phyloP scores from a whole-genome alignment of 2,329 filamentous ascomycete genomes.

The Talaromyces albobiverticillius region DNA sequence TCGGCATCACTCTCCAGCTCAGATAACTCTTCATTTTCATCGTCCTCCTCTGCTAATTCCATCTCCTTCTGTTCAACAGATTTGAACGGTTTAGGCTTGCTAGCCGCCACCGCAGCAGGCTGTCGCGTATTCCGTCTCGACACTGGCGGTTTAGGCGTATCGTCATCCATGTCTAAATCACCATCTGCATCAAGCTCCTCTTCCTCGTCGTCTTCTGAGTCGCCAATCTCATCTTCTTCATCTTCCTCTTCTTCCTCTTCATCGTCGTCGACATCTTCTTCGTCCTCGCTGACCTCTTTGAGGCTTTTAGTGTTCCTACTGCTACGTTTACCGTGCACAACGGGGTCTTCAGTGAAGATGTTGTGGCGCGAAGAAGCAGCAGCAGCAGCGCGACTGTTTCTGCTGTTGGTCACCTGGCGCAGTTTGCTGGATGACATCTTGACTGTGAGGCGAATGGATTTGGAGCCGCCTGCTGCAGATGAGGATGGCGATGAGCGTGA shows the following conservation, averaged over 20 bases:
- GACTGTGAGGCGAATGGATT: slow-evolving; percentile 47
- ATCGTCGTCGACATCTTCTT: slow-evolving; percentile 45
- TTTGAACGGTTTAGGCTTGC: slow-evolving; percentile 36
- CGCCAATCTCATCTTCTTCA: slow-evolving; percentile 37
- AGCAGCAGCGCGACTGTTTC: slow-evolving; percentile 17
- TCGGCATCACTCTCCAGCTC: slow-evolving; percentile 47
- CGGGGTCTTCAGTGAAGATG: slow-evolving; percentile 45
- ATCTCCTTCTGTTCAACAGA: slow-evolving; percentile 46
- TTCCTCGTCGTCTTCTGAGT: slow-evolving; percentile 33
- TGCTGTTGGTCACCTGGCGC: slow-evolving; percentile 43
- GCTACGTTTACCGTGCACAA: slow-evolving; percentile 44
- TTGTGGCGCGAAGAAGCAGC: slow-evolving; percentile 29
- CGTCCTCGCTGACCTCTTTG: slow-evolving; percentile 45
- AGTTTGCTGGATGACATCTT: slow-evolving; percentile 51
- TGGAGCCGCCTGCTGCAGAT: slow-evolving; percentile 34
- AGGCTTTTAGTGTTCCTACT: slow-evolving; percentile 45
- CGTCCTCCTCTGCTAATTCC: slow-evolving; percentile 42
- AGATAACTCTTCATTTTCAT: slow-evolving; percentile 49
- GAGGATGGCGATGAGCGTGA: slow-evolving; percentile 34
- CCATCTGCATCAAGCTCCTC: slow-evolving; percentile 34
- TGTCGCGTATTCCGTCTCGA: slow-evolving; percentile 37
- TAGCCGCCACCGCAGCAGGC: slow-evolving; percentile 33
- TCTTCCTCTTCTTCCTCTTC: slow-evolving; percentile 35
- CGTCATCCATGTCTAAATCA: slow-evolving; percentile 47
- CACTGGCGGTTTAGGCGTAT: slow-evolving; percentile 33